phyloP scores from a whole-genome alignment of 2,329 filamentous ascomycete species.

The Pseudovirgaria hyperparasitica region DNA sequence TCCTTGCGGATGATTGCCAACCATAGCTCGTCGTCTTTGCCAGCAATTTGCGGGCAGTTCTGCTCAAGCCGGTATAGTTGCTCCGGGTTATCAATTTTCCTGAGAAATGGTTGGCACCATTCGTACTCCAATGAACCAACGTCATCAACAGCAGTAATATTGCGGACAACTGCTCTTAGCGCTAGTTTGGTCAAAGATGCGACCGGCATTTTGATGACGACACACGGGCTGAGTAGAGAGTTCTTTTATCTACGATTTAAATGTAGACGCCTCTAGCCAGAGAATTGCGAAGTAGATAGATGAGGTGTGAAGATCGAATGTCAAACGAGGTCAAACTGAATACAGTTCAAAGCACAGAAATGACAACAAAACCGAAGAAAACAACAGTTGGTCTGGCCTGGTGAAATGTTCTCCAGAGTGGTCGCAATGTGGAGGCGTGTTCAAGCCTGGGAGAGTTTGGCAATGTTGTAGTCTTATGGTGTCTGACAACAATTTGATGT shows the following conservation, averaged over 20 bases:
- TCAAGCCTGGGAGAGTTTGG: too few relatives aligned
- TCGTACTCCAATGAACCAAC: constrained; percentile 60
- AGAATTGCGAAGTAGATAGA: not conserved
- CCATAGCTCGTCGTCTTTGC: constrained; percentile 64
- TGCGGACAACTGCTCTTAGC: constrained; percentile 26
- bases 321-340: not conserved
- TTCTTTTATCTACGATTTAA: not conserved
- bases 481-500: too few relatives aligned
- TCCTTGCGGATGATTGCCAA: constrained; percentile 63
- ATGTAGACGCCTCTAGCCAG: not conserved
- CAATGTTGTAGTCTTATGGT: too few relatives aligned
- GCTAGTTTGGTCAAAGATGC: constrained; percentile 26
- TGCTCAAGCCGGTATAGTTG: constrained; percentile 63
- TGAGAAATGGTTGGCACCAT: constrained; percentile 53
- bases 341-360: not conserved
- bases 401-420: too few relatives aligned
- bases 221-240: not conserved
- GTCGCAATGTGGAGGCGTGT: too few relatives aligned
- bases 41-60: constrained; percentile 63
- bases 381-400: too few relatives aligned
- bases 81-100: constrained; percentile 55
- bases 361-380: too few relatives aligned
- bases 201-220: constrained; percentile 17
- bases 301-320: not conserved
- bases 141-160: constrained; percentile 43